phyloP scores from a whole-genome alignment of 2,329 filamentous ascomycete species.

The Ramularia endophylla region DNA sequence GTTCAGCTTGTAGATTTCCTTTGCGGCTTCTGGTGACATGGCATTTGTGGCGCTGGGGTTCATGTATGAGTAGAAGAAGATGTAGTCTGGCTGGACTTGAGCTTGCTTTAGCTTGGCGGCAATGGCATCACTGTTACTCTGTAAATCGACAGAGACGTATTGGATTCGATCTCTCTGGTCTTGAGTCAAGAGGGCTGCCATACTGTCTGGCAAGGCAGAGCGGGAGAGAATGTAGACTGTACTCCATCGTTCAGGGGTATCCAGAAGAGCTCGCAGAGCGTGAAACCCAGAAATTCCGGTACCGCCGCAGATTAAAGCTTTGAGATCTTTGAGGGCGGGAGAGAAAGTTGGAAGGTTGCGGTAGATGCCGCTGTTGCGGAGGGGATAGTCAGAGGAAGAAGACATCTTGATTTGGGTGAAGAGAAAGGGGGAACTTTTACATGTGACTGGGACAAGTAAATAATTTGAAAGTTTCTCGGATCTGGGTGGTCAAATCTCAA shows the following conservation, averaged over 20 bases:
- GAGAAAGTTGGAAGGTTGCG: slow-evolving; percentile 43
- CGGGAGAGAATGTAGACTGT: slow-evolving; percentile 46
- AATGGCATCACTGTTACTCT: slow-evolving; percentile 27
- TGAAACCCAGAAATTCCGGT: slow-evolving; percentile 47
- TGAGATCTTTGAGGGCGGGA: slow-evolving; percentile 35
- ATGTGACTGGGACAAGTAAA: too few relatives aligned
- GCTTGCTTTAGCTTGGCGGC: slow-evolving; percentile 26
- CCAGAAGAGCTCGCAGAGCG: slow-evolving; percentile 41
- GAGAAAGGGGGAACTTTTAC: too few relatives aligned
- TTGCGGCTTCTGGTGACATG: slow-evolving; percentile 37
- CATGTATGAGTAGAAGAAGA: slow-evolving; percentile 49
- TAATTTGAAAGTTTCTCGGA: too few relatives aligned
- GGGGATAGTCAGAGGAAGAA: slow-evolving; percentile 7
- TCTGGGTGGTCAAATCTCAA: too few relatives aligned
- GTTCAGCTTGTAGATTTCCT: slow-evolving; percentile 32
- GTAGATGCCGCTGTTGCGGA: slow-evolving; percentile 35
- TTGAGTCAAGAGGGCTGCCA: slow-evolving; percentile 7
- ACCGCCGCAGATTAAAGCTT: slow-evolving; percentile 45
- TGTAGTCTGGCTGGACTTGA: slow-evolving; percentile 33
- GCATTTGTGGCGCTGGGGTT: slow-evolving; percentile 28
- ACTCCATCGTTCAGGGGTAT: slow-evolving; percentile 41
- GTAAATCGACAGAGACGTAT: slow-evolving; percentile 24
- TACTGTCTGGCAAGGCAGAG: slow-evolving; percentile 32
- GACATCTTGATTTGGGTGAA: too few relatives aligned
- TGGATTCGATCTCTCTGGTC: slow-evolving; percentile 8